Evolutionary conservation across 2,329 filamentous ascomycete genomes (phyloP).

Genomic region (Botrytis fragariae): DNA sequence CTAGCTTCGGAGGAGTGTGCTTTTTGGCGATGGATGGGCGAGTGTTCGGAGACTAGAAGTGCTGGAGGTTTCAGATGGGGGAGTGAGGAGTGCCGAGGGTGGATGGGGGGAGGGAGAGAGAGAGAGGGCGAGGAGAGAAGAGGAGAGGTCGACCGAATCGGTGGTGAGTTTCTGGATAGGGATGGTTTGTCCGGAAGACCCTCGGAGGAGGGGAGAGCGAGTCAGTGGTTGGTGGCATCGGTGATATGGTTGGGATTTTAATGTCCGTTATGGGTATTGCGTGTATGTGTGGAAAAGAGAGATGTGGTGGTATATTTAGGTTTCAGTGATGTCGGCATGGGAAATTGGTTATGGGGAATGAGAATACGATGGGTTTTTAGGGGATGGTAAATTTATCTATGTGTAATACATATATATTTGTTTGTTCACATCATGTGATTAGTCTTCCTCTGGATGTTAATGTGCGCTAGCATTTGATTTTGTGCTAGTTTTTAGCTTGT

Average conservation of each 20-base stretch:
- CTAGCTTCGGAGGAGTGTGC: neutral
- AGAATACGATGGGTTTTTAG: neutral
- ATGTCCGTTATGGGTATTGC: neutral
- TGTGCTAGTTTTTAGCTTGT: neutral
- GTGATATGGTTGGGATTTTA: neutral
- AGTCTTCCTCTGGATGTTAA: neutral
- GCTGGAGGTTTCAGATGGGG: neutral
- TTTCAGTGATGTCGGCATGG: neutral
- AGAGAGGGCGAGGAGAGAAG: neutral
- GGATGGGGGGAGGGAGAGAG: neutral
- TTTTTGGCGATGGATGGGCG: neutral
- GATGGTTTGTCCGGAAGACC: neutral
- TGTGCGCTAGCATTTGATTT: neutral
- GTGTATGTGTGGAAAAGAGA: neutral
- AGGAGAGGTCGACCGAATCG: neutral
- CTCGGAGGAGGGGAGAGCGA: neutral
- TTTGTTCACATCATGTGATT: neutral
- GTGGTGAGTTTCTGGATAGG: neutral
- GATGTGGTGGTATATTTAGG: neutral
- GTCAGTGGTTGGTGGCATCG: neutral
- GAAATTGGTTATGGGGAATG: neutral
- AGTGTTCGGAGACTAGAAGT: neutral
- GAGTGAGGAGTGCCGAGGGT: neutral
- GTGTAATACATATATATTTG: neutral
- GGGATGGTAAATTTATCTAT: neutral